Percentiles rank a stretch among this genome's conserved stretches.
These are phyloP conservation scores for Sclerospora graminicola DNA, from an alignment of 352 stramenopile genomes.

Conservation along the genomic window DNA sequence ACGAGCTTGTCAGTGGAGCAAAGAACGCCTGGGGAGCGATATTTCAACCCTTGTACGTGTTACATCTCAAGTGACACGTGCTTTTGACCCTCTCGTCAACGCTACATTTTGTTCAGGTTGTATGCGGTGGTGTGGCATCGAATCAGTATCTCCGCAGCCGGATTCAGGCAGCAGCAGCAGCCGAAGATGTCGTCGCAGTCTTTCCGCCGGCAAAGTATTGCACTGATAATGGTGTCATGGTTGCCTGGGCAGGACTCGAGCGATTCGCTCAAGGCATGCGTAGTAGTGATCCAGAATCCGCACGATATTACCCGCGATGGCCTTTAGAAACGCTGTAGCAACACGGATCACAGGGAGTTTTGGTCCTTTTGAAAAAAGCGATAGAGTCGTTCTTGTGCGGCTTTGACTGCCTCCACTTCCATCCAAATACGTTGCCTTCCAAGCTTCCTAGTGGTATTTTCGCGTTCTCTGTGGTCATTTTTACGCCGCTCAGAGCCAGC, in stretches of 20 bases:
- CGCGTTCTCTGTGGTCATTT: no score
- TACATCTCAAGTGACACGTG: no score
- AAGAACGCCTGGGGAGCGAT: slow-evolving; percentile 31
- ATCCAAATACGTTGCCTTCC: slow-evolving; percentile 25
- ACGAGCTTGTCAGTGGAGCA: slow-evolving; percentile 80
- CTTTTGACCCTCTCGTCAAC: not conserved
- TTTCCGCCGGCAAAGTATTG: slow-evolving; percentile 85
- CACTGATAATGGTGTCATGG: slow-evolving; percentile 97
- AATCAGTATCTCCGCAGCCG: slow-evolving; percentile 91
- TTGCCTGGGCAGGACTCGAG: slow-evolving; percentile 90
- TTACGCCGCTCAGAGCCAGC: no score
- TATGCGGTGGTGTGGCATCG: slow-evolving; percentile 95
- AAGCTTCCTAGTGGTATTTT: no score
- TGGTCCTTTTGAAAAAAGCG: slow-evolving; percentile 8
- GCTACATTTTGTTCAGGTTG: slow-evolving; percentile 37
- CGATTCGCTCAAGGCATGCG: slow-evolving; percentile 42
- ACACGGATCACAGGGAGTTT: no score
- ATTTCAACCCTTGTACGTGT: slow-evolving; percentile 76
- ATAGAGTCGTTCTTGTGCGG: slow-evolving; percentile 28
- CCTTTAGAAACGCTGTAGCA: slow-evolving; percentile 46
- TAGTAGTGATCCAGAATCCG: slow-evolving; percentile 36
- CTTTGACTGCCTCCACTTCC: slow-evolving; percentile 31
- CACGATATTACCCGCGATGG: slow-evolving; percentile 70
- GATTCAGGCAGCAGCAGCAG: slow-evolving; percentile 50
- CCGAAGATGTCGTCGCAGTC: slow-evolving; percentile 35